phyloP scores from a whole-genome alignment of 352 stramenopile species.

The Plasmopara halstedii region DNA sequence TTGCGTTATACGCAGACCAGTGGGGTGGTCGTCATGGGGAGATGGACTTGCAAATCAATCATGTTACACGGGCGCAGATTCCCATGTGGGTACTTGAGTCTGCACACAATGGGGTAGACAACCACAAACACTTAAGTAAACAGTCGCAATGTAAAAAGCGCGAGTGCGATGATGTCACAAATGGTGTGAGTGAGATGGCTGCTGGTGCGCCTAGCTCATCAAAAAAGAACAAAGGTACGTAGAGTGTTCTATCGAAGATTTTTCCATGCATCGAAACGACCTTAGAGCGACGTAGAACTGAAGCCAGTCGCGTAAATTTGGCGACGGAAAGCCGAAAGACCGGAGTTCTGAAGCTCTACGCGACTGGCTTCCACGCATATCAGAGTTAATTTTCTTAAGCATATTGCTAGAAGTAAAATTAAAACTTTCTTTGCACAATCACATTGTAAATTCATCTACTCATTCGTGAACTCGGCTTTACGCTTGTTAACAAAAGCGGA shows the following conservation, averaged over 20 bases:
- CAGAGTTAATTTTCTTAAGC: not conserved
- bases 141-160: slow-evolving; percentile 24
- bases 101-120: slow-evolving; percentile 12
- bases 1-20: slow-evolving; percentile 66
- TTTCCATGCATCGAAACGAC: too few relatives aligned
- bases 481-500: slow-evolving; percentile 96
- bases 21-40: slow-evolving; percentile 59
- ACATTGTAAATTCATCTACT: slow-evolving; percentile 47
- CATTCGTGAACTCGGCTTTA: slow-evolving; percentile 91
- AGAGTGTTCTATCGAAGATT: too few relatives aligned
- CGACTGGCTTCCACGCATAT: not conserved
- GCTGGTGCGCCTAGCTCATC: slow-evolving; percentile 5
- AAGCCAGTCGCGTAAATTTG: too few relatives aligned
- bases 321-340: too few relatives aligned
- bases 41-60: slow-evolving; percentile 82
- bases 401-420: not conserved
- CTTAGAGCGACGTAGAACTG: too few relatives aligned
- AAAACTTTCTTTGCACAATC: not conserved
- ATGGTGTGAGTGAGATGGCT: not conserved
- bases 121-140: slow-evolving; percentile 27
- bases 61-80: slow-evolving; percentile 46
- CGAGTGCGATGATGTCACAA: slow-evolving; percentile 3
- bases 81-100: slow-evolving; percentile 59
- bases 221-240: slow-evolving; percentile 40
- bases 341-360: not conserved